Percentiles rank a stretch among this genome's conserved stretches.
Conservation (phyloP, 805 yeast species). For the Yarrowia bubula region DNA sequence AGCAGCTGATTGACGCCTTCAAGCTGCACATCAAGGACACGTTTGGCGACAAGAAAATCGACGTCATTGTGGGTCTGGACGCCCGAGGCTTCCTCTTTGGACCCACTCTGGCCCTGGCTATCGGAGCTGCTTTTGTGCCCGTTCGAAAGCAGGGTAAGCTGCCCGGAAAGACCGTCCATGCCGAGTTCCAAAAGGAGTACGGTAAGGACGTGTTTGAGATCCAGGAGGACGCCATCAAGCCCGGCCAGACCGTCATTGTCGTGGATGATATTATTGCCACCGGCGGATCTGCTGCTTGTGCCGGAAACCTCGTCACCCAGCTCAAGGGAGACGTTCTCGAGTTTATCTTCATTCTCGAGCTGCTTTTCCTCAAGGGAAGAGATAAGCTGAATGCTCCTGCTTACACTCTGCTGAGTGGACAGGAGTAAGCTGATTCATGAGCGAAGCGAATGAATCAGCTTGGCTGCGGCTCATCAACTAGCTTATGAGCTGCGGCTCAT, state of each 20-base stretch:
- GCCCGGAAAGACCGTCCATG: conserved; percentile 78
- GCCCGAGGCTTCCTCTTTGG: conserved; percentile 97
- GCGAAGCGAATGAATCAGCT: too few species aligned
- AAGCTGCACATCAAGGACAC: conserved; percentile 62
- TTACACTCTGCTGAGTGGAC: conserved; percentile 86
- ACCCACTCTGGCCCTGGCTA: conserved; percentile 86
- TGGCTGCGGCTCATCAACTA: background rate
- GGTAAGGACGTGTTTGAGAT: conserved; percentile 86
- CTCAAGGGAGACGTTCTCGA: conserved; percentile 73
- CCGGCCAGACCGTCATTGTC: conserved; percentile 76
- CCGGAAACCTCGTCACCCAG: conserved; percentile 74
- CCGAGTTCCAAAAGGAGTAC: conserved; percentile 83
- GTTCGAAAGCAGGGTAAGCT: conserved; percentile 93
- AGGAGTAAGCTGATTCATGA: conserved; percentile 37
- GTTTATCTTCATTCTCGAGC: conserved; percentile 87
- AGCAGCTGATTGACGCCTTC: conserved; percentile 77
- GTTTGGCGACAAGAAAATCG: conserved; percentile 58
- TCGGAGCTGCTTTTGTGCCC: conserved; percentile 90
- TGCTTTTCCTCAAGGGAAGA: conserved; percentile 92
- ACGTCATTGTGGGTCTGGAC: conserved; percentile 90
- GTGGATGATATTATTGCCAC: conserved; percentile 98
- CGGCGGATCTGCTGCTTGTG: conserved; percentile 94
- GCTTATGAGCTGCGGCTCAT: background rate
- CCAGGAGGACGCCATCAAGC: conserved; percentile 76
- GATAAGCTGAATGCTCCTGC: conserved; percentile 80